Conservation (phyloP, 257 asterid genomes). For the Fraxinus americana region DNA sequence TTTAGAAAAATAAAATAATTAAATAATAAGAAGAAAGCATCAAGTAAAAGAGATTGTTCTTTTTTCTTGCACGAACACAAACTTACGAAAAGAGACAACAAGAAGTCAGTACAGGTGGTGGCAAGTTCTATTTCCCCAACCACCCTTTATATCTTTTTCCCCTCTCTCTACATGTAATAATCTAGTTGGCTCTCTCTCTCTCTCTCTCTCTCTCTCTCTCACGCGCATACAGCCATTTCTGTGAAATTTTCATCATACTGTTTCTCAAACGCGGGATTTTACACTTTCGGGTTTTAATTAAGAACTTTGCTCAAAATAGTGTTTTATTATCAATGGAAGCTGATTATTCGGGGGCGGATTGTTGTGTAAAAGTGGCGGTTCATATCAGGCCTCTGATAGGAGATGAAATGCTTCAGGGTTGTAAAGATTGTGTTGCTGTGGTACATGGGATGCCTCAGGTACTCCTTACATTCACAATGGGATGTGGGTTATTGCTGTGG, state of each 20-base stretch:
- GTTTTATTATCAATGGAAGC: slow-evolving; percentile 54
- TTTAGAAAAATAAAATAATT: not conserved
- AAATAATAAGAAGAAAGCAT: not conserved
- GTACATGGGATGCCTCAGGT: slow-evolving; percentile 94
- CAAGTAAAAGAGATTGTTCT: slow-evolving; percentile 47
- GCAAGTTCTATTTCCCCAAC: slow-evolving; percentile 50
- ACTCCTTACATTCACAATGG: slow-evolving; percentile 40
- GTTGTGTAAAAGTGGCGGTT: slow-evolving; percentile 97
- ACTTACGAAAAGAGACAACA: not conserved
- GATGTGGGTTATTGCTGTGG: slow-evolving; percentile 31
- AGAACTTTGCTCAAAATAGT: not conserved
- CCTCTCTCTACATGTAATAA: slow-evolving; percentile 34
- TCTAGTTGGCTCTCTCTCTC: slow-evolving; percentile 36
- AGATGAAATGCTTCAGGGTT: slow-evolving; percentile 94
- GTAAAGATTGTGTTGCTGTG: slow-evolving; percentile 87
- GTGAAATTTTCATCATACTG: slow-evolving; percentile 34
- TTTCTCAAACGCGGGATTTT: slow-evolving; percentile 30
- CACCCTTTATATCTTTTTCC: slow-evolving; percentile 41
- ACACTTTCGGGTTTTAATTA: not conserved
- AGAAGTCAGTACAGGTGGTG: too few relatives aligned
- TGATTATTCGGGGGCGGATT: slow-evolving; percentile 68
- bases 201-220: slow-evolving; percentile 13
- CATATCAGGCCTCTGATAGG: slow-evolving; percentile 92
- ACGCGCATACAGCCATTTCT: slow-evolving; percentile 32
- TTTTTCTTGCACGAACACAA: slow-evolving; percentile 49